Base-by-base conservation (phyloP, 257 asterid species). In the Fraxinus excelsior region DNA sequence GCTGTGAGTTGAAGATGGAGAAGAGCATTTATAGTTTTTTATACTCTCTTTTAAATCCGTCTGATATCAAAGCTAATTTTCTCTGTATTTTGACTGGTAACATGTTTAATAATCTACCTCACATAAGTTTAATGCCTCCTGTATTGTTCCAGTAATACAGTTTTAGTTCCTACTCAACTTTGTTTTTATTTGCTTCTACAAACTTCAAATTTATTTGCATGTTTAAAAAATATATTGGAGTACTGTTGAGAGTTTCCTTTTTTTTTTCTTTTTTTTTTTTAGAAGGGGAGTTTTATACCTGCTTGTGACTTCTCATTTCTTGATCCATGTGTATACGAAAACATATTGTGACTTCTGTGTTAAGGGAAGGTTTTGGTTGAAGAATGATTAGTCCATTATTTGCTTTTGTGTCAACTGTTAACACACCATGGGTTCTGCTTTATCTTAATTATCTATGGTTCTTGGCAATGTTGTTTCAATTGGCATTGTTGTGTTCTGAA, bases 51-150 rank as follows among this genome's bases (percentile, higher is more conserved):
- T 12, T 62, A 26, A 62, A 11, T 26, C 68, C 40, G 32, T 73
- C 51, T 76, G 58, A 7, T 68, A 11, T 79, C 71, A 51, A 80
- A 58, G 66, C 29, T 58, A 58, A 21, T 58, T 26, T 62, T 62
- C 19, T 62, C 8, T 12, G 6, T 9, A 21, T 60, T 25, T 25
- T 23, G 16, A 60, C 32, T 19, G 3, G 23, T 58, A 58, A 31
- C 29, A 8, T 58, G 66, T 58, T 14, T 58, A 7, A 21, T 25
- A 60, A 60, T 60, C 31, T 60, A 10, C 32, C 10, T 60, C 67
- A 60, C 67, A 5, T 21, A 60, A 60, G 16, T 21, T 21, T 60
- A 60, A 60, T 23, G 67, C 2, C 67, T 60, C 67, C 23, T 8
- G 31, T 25, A 23, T 60, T 8, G 10, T 60, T 23, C 29, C 67